Base-by-base conservation (phyloP, 202 grass and related monocot genomes). In the Setaria viridis region DNA sequence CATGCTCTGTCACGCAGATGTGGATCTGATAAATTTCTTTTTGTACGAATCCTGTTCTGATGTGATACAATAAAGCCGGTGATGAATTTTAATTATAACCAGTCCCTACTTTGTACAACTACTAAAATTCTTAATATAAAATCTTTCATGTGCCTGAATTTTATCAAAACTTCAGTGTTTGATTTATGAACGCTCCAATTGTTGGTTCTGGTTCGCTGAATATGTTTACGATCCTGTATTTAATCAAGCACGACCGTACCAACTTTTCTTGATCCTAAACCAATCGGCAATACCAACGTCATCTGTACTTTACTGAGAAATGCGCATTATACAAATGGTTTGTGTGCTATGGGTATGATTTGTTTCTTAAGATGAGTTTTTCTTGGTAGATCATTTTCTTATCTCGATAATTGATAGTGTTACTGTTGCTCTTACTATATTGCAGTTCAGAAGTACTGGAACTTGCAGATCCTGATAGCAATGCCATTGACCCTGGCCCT, bases 381-480 rank as follows among this genome's bases (percentile, higher is more conserved):
- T 59, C 74, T 33, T 20, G 35, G 19, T 47, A 77, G 47, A 14
- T 56, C 13, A 74, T 34, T 34, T 48, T 35, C 17, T 39, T 30
- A 9, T 73, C 54, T 65, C 72, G 3, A 11, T 16, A 54, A 70
- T 14, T 70, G 41, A 76, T 57, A 46, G 25, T 25, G 45, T 17
- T 62, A 17, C 20, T 35, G 0, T 51, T 32, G 64, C 11, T 25
- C 42, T 69, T 77, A 56, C 16, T 67, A 30, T 84, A 74, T 79
- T 91, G 79, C 89, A 98, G 95, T 79, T 73, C 76, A 85, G 84
- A 87, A 17, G 83, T 67, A 67, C 42, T 70, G 48, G 81, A 83
- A 83, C 56, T 49, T 25, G 60, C 50, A 73, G 71, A 92, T 75
- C 58, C 45, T 89, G 79, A 81, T 56, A 67, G 47, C 43, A 80